phyloP scores from a whole-genome alignment of 2,329 filamentous ascomycete species.

The Cytospora leucostoma region DNA sequence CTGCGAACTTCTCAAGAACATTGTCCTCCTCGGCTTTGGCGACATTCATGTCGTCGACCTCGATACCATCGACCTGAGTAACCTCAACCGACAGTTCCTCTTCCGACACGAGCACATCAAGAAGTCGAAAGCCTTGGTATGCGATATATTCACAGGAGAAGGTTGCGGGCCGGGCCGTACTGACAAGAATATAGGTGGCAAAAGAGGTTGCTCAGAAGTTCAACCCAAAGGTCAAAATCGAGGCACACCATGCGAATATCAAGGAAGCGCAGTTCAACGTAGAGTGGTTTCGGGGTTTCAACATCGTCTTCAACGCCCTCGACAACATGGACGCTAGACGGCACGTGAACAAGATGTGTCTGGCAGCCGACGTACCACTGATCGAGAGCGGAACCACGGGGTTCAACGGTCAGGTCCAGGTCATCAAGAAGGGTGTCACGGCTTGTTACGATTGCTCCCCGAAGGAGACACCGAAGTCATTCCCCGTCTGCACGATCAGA shows the following conservation, averaged over 20 bases:
- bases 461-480: constrained; percentile 89
- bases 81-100: constrained; percentile 95
- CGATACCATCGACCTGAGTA: constrained; percentile 97
- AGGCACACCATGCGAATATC: constrained; percentile 92
- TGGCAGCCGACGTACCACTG: constrained; percentile 85
- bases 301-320: constrained; percentile 91
- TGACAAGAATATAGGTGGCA: constrained; percentile 57
- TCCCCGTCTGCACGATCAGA: constrained; percentile 94
- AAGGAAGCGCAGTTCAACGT: constrained; percentile 86
- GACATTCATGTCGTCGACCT: constrained; percentile 95
- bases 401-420: constrained; percentile 96
- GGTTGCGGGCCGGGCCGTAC: constrained; percentile 15
- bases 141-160: constrained; percentile 36
- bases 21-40: constrained; percentile 87
- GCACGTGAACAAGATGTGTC: constrained; percentile 96
- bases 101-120: constrained; percentile 98
- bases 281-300: constrained; percentile 82
- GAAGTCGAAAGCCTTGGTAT: constrained; percentile 88
- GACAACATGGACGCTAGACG: constrained; percentile 93
- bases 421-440: constrained; percentile 87
- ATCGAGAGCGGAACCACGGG: constrained; percentile 97
- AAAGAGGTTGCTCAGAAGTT: constrained; percentile 89
- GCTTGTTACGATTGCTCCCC: constrained; percentile 95
- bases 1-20: constrained; percentile 95
- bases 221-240: constrained; percentile 83